These are phyloP conservation scores for Helotiales sp. DNA, from an alignment of 2,329 filamentous ascomycete species.

Conservation along the genomic window DNA sequence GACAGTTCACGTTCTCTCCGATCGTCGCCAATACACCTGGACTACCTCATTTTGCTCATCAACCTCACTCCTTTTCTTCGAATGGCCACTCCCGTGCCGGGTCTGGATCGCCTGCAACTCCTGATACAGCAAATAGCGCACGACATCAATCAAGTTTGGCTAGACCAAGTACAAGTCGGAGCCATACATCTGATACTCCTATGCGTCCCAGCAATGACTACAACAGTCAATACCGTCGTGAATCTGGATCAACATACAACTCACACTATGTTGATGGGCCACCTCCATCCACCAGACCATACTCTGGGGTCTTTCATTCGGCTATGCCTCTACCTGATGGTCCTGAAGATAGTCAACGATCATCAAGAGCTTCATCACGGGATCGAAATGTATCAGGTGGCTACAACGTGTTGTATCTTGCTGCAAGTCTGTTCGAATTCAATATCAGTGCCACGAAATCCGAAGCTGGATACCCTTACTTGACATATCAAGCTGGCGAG, in stretches of 20 bases:
- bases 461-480: constrained; percentile 93
- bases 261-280: constrained; percentile 49
- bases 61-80: constrained; percentile 55
- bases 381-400: constrained; percentile 58
- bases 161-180: constrained; percentile 64
- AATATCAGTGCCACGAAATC: constrained; percentile 91
- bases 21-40: constrained; percentile 51
- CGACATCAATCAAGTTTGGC: constrained; percentile 42
- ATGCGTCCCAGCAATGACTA: constrained; percentile 59
- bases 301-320: constrained; percentile 83
- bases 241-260: constrained; percentile 61
- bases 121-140: constrained; percentile 57
- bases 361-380: constrained; percentile 64
- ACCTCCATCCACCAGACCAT: constrained; percentile 50
- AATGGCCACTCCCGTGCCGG: constrained; percentile 57
- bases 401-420: constrained; percentile 83
- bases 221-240: constrained; percentile 49
- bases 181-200: constrained; percentile 57
- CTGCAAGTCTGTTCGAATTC: constrained; percentile 94
- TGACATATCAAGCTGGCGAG: constrained; percentile 94
- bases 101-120: constrained; percentile 61
- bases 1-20: constrained; percentile 67
- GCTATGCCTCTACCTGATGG: constrained; percentile 80
- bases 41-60: constrained; percentile 61
- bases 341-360: constrained; percentile 56